A percentile compares a stretch with the other conserved stretches of the same genome.
phyloP scores from a whole-genome alignment of 1,284 basidiomycete genomes.

The Exobasidium cylindrosporum region DNA sequence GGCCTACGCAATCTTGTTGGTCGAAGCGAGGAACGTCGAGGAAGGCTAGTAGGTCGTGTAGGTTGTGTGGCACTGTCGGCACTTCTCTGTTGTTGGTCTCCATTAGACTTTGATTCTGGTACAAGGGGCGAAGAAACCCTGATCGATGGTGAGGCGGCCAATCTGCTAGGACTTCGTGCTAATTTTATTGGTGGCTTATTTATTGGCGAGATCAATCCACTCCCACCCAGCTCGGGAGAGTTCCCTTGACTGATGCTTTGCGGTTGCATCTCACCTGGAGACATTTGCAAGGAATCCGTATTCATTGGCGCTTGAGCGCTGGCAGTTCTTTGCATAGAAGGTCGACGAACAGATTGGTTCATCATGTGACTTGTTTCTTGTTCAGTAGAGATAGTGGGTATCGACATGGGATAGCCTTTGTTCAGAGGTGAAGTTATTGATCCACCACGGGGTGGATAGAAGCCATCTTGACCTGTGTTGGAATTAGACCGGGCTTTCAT shows the following conservation, averaged over 20 bases:
- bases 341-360: neutral
- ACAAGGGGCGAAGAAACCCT: no score
- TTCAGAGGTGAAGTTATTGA: neutral
- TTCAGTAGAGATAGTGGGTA: slow-evolving; percentile 1
- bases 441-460: slow-evolving; percentile 1
- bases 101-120: no score
- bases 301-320: neutral
- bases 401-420: neutral
- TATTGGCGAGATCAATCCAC: neutral
- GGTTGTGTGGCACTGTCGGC: no score
- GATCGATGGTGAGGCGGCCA: neutral
- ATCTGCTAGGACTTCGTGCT: neutral
- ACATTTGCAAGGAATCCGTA: neutral
- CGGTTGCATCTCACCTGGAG: slow-evolving; percentile 8
- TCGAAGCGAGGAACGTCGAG: no score
- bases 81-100: no score
- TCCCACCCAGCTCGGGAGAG: slow-evolving; percentile 14
- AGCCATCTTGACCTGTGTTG: slow-evolving; percentile 10
- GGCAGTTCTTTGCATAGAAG: neutral
- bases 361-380: neutral
- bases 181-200: neutral
- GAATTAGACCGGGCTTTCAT: neutral
- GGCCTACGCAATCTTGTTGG: neutral
- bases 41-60: no score
- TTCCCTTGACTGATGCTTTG: slow-evolving; percentile 24